A percentile compares a stretch with the other conserved stretches of the same genome.
Evolutionary conservation across 805 yeast species (phyloP).

Genomic region (Blastobotrys terrestris): DNA sequence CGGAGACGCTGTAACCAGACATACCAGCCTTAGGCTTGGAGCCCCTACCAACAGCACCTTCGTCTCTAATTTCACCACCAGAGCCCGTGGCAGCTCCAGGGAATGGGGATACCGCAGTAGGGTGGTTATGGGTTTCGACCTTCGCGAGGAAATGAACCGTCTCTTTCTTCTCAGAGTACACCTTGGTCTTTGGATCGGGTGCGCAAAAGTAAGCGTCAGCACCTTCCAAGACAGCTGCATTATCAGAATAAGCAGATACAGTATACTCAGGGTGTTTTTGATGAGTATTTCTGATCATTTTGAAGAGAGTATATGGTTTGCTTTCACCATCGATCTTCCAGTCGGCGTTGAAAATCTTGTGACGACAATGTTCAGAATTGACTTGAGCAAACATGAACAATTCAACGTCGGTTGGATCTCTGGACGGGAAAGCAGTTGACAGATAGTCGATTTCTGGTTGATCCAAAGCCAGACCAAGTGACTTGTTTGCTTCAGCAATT

Average conservation of each 20-base stretch:
- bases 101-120: conserved; percentile 98
- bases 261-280: conserved; percentile 72
- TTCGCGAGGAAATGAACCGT: conserved; percentile 83
- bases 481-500: conserved; percentile 68
- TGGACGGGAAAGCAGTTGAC: conserved; percentile 70
- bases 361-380: conserved; percentile 98
- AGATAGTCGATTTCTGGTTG: conserved; percentile 88
- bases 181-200: conserved; percentile 66
- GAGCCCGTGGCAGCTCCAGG: conserved; percentile 99
- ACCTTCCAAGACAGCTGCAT: conserved; percentile 93
- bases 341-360: conserved; percentile 95
- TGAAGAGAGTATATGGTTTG: conserved; percentile 71
- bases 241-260: conserved; percentile 91
- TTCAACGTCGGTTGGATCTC: conserved; percentile 97
- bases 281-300: conserved; percentile 95
- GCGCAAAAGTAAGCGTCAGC: conserved; percentile 69
- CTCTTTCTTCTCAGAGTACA: conserved; percentile 72
- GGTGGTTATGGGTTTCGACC: conserved; percentile 98
- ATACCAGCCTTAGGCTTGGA: conserved; percentile 96
- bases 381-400: conserved; percentile 99
- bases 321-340: conserved; percentile 88
- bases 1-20: conserved; percentile 88
- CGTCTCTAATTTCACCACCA: conserved; percentile 99
- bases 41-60: conserved; percentile 99
- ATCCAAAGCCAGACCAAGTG: conserved; percentile 91